Evolutionary conservation across 2,329 filamentous ascomycete species (phyloP), one percentile per base, ranked within the genome.

Genomic region (Stylonectria norvegica): DNA sequence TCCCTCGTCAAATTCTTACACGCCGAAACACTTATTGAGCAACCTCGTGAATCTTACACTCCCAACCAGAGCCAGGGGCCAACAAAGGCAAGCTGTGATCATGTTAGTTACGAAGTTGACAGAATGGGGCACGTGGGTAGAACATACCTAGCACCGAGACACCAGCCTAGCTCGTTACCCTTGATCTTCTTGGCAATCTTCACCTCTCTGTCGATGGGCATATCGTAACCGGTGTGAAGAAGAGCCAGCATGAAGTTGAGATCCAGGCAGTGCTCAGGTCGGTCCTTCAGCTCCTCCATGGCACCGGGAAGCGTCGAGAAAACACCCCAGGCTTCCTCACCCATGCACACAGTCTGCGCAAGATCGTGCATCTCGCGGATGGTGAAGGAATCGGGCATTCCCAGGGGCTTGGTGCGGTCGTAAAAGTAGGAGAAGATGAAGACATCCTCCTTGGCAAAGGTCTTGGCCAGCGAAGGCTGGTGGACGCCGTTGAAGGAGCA

Each of bases 171-270:
- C 71, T 98, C 94, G 65, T 96, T 96, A 41, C 83, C 83, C 72
- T 94, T 91, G 61, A 98, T 95, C 77, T 96, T 95, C 85, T 98
- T 98, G 45, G 91, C 93, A 61, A 96, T 95, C 75, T 87, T 91
- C 52, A 98, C 89, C 67, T 98, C 93, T 27, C 94, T 79, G 53
- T 95, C 88, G 56, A 97, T 83, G 4, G 91, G 91, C 89, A 98
- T 96, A 54, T 97, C 93, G 59, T 98, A 98, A 3, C 93, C 93
- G 5, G 89, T 95, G 67, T 97, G 90, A 39, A 97, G 71, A 42
- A 98, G 73, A 18, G 87, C 87, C 56, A 95, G 71, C 89, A 96
- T 96, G 62, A 97, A 98, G 72, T 88, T 98, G 56, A 98, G 72
- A 66, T 98, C 93, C 57, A 98, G 70, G 68, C 93, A 98, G 66